Evolutionary conservation across 257 asterid species (phyloP).

Genomic region (Nicotiana paniculata): DNA sequence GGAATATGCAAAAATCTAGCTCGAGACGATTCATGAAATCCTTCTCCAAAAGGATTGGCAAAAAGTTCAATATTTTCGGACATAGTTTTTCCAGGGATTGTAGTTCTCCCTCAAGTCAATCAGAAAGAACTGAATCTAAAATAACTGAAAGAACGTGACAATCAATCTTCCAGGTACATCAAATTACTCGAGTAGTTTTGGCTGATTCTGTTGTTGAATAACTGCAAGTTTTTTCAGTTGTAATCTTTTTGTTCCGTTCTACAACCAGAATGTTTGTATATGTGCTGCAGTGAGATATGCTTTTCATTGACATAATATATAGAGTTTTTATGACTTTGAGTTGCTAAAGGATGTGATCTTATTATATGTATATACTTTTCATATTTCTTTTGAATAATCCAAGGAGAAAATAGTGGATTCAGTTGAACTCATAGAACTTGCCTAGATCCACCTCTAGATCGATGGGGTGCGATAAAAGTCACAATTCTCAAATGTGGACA

Average conservation of each 20-base stretch:
- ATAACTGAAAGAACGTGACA: constrained; percentile 46
- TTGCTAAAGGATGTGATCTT: not conserved
- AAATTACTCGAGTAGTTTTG: not conserved
- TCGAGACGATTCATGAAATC: constrained; percentile 72
- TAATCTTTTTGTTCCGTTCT: not conserved
- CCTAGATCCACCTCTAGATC: no score
- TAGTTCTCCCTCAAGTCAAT: constrained; percentile 75
- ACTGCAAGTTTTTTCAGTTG: not conserved
- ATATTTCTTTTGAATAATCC: no score
- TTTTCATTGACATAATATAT: not conserved
- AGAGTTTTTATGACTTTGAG: not conserved
- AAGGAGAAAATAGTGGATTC: no score
- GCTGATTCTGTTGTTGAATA: not conserved
- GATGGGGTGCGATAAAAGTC: no score
- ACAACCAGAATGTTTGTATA: constrained; percentile 23
- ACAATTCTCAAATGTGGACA: no score
- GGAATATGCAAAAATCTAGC: constrained; percentile 66
- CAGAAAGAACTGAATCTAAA: constrained; percentile 69
- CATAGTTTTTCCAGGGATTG: constrained; percentile 61
- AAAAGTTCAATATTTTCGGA: constrained; percentile 56
- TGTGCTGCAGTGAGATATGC: constrained; percentile 23
- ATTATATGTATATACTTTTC: not conserved
- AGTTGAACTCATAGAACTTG: no score
- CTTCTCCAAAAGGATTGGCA: constrained; percentile 69
- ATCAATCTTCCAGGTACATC: constrained; percentile 28